Base-by-base conservation (phyloP, 1,139 yeast genomes). In the Suhomyces choctaworum region DNA sequence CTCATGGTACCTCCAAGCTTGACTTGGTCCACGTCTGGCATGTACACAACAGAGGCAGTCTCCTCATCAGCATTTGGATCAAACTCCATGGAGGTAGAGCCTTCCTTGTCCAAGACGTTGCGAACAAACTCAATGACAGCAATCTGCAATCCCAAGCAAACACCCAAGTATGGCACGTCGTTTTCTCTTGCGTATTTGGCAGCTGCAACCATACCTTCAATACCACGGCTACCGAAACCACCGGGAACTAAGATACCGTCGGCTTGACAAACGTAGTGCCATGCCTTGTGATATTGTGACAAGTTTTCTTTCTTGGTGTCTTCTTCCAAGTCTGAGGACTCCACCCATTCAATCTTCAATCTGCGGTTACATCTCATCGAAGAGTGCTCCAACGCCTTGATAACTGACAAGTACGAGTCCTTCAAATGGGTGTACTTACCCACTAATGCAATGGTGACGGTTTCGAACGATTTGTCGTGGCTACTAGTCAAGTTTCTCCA, bases 1-100 rank as follows among this genome's bases (percentile, higher is more conserved):
- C 99, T 82, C 99, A 94, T 94, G 38, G 97, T 92, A 52, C 99
- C 99, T 46, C 99, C 99, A 70, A 94, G 78, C 60, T 88, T 89
- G 48, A 86, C 81, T 70, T 89, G 94, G 65, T 89, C 95, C 44
- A 92, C 90, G 64, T 94, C 98, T 31, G 99, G 98, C 98, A 94
- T 94, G 71, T 87, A 92, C 34, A 94, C 89, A 44, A 94, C 95
- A 32, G 90, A 80, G 27, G 94, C 88, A 28, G 75, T 73, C 7
- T 71, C 80, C 48, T 85, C 88, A 22, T 71, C 64, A 35, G 78
- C 62, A 21, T 72, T 64, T 29, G 84, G 80, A 51, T 78, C 80
- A 53, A 90, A 86, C 66, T 94, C 99, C 66, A 83, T 80, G 19
- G 97, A 88, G 37, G 87, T 83, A 34, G 95, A 84, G 38, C 73